Evolutionary conservation across 352 stramenopile genomes (phyloP), one percentile per base, ranked within the genome.

Genomic region (Hyaloperonospora arabidopsidis): DNA sequence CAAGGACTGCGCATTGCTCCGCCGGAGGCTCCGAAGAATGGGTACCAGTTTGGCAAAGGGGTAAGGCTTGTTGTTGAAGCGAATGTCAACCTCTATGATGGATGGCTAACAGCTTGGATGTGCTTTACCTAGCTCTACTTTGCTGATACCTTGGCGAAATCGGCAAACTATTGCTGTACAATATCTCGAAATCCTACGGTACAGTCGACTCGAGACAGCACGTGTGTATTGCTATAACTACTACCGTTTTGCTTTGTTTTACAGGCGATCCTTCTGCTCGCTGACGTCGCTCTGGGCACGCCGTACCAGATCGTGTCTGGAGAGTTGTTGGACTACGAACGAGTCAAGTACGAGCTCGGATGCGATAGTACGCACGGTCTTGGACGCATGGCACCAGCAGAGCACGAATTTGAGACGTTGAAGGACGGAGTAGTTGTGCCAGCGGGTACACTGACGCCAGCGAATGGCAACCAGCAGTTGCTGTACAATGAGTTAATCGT

Each of bases 31-130:
- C 78, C 76, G 0, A 58, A 58, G n/a, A 80, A 74, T n/a, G 83
- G 80, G 34, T 87, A 84, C 55, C 66, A 66, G 32, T 89, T 87
- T 45, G 83, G 80, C 40, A 88, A 86, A 63, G 83, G 83, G 34
- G 67, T 80, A 66, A 15, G 65, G 11, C 28, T 15, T 50, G 25
- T n/a, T 15, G 32, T 46, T 8, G 29, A 36, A 32, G 22, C 21
- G 4, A 32, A 32, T 8, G 25, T 32, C 25, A 32, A 32, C 25
- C 4, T 8, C 25, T 32, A 32, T 32, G 25, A 32, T 32, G 25
- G 4, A 32, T 32, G 4, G 25, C 8, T 32, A 10, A 32, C 25
- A 32, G 25, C 25, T 32, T 8, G 25, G 4, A 32, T 32, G 25
- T 32, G 4, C 25, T n/a, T 32, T 32, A 8, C 25, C 4, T 21